Percentiles rank a stretch among this genome's conserved stretches.
These are phyloP conservation scores for Botryobasidium botryosum DNA, from an alignment of 768 basidiomycete genomes.

Conservation along the genomic window DNA sequence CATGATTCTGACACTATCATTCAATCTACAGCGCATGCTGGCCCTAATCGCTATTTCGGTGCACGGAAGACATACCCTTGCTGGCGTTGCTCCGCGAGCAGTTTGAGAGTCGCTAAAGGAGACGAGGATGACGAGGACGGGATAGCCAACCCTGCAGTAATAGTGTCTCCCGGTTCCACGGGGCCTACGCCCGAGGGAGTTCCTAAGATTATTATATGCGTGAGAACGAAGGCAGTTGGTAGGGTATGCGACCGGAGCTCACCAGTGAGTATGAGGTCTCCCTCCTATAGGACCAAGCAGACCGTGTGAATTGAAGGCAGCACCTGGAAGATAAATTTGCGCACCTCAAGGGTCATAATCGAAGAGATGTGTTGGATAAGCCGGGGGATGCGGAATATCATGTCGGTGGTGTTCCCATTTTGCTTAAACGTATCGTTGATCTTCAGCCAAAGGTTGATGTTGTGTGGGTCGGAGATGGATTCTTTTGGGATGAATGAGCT, in stretches of 20 bases:
- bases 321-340: slow-evolving; percentile 15
- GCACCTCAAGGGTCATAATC: slow-evolving; percentile 91
- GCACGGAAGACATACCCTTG: too few species aligned
- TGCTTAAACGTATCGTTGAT: slow-evolving; percentile 77
- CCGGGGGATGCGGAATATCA: slow-evolving; percentile 83
- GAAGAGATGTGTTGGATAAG: slow-evolving; percentile 84
- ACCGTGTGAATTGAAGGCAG: slow-evolving; percentile 11
- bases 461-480: slow-evolving; percentile 48
- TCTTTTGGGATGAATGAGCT: slow-evolving; percentile 73
- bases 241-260: too few species aligned
- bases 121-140: slow-evolving; percentile 25
- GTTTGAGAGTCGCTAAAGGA: slow-evolving; percentile 43
- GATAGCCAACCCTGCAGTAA: slow-evolving; percentile 56
- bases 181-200: slow-evolving; percentile 87
- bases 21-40: too few species aligned
- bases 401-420: slow-evolving; percentile 67
- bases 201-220: too few species aligned
- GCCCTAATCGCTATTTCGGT: too few species aligned
- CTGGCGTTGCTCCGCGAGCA: slow-evolving; percentile 44
- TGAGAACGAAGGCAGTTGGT: too few species aligned
- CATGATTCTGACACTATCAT: too few species aligned
- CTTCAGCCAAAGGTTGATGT: slow-evolving; percentile 65
- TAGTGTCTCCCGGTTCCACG: slow-evolving; percentile 52
- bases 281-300: slow-evolving; percentile 37
- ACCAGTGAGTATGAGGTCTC: slow-evolving; percentile 80